A percentile compares a stretch with the other conserved stretches of the same genome.
Conservation (phyloP, 2,329 filamentous ascomycete species). For the Coniella vitis region DNA sequence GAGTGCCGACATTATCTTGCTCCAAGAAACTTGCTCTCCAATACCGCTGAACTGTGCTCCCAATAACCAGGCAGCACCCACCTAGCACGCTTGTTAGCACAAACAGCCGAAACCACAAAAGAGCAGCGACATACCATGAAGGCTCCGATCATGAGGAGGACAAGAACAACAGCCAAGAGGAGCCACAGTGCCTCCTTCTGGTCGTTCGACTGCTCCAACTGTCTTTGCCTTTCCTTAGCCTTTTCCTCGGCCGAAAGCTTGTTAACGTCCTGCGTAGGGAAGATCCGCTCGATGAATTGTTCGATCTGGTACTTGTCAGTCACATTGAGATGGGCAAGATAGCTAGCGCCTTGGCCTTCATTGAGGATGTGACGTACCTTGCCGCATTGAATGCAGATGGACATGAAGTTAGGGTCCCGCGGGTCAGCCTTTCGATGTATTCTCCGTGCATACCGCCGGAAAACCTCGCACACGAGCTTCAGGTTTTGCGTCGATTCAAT, state of each 20-base stretch:
- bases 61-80: constrained; percentile 69
- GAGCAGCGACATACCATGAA: constrained; percentile 66
- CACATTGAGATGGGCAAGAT: constrained; percentile 11
- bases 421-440: constrained; percentile 95
- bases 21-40: constrained; percentile 41
- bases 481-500: constrained; percentile 88
- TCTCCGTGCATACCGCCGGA: constrained; percentile 67
- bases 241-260: constrained; percentile 37
- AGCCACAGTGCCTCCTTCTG: constrained; percentile 59
- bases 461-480: constrained; percentile 70
- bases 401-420: constrained; percentile 82
- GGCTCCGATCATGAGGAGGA: constrained; percentile 64
- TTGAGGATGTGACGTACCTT: constrained; percentile 49
- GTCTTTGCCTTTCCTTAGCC: constrained; percentile 22
- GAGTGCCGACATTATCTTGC: constrained; percentile 10
- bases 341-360: background rate
- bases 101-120: background rate
- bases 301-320: constrained; percentile 57
- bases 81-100: constrained; percentile 38
- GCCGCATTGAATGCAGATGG: constrained; percentile 84
- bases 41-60: constrained; percentile 78
- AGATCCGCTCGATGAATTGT: constrained; percentile 90
- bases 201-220: constrained; percentile 36
- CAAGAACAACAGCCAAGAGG: constrained; percentile 56
- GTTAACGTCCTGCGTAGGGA: constrained; percentile 74